phyloP scores from a whole-genome alignment of 2,329 filamentous ascomycete species.

The Tolypocladium amazonense region DNA sequence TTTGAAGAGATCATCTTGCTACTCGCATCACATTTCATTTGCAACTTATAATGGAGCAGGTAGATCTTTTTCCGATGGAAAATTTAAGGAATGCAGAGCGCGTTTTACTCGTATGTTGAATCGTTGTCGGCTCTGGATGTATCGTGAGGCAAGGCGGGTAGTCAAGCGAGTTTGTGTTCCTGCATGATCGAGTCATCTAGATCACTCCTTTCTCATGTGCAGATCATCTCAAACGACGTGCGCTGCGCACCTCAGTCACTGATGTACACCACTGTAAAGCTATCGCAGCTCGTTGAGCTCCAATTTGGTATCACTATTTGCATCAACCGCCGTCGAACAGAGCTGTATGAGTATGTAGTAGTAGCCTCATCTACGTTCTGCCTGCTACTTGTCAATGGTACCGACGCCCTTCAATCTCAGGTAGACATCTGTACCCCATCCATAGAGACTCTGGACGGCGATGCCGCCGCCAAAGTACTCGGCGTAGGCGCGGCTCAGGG shows the following conservation, averaged over 20 bases:
- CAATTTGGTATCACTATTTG: not conserved
- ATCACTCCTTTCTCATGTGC: not conserved
- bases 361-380: not conserved
- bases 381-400: slow-evolving; percentile 28
- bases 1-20: not conserved
- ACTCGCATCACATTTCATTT: not conserved
- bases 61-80: not conserved
- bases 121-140: not conserved
- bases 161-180: not conserved
- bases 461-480: slow-evolving; percentile 98
- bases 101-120: not conserved
- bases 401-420: slow-evolving; percentile 53
- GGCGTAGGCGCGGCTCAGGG: slow-evolving; percentile 83
- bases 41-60: not conserved
- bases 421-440: slow-evolving; percentile 75
- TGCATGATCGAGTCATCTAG: not conserved
- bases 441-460: slow-evolving; percentile 86
- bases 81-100: not conserved
- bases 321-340: not conserved
- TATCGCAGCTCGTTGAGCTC: not conserved
- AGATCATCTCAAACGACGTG: not conserved
- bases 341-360: not conserved
- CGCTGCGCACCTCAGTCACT: not conserved
- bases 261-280: no score
- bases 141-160: not conserved